Evolutionary conservation across 2,329 filamentous ascomycete species (phyloP), one percentile per base, ranked within the genome.

Genomic region (Aspergillus spinulosporus): DNA sequence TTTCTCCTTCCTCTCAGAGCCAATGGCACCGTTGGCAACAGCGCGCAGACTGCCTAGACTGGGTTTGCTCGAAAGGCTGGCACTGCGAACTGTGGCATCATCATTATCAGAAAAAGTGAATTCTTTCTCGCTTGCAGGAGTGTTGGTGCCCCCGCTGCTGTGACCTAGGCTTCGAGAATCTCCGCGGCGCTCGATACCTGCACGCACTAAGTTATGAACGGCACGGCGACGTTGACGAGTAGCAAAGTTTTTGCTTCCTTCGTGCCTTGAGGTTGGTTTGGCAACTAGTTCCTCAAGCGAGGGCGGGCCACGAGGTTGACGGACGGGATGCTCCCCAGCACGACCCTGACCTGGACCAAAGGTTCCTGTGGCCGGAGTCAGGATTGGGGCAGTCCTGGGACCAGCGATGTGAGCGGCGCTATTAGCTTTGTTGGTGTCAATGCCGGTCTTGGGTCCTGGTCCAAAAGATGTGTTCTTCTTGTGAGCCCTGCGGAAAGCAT

Each of bases 191-290:
- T 92, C 90, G 61, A 94, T 83, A 12, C 93, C 92, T 52, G 93
- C 93, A 62, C 90, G 89, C 59, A 97, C 90, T 48, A 99, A 84
- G 71, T 92, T 97, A 78, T 92, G 87, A 44, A 99, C 87, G 28
- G 94, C 94, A 66, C 89, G 92, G 62, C 93, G 91, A 58, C 94
- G 91, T 68, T 95, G 92, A 59, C 94, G 92, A 54, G 92, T 87
- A 8, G 89, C 89, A 76, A 99, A 99, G 79, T 99, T 99, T 84
- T 97, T 80, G 85, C 93, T 97, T 26, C 93, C 94, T 73, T 97
- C 93, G 62, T 93, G 85, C 78, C 92, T 96, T 64, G 90, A 87
- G 6, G 93, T 97, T 1, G 94, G 94, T 76, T 92, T 94, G 21
- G 88, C 83, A 68, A 88, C 85, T 58, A 99, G 85, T 77, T 99